Evolutionary conservation across 2,329 filamentous ascomycete species (phyloP).

Genomic region (Penicillium vulpinum): DNA sequence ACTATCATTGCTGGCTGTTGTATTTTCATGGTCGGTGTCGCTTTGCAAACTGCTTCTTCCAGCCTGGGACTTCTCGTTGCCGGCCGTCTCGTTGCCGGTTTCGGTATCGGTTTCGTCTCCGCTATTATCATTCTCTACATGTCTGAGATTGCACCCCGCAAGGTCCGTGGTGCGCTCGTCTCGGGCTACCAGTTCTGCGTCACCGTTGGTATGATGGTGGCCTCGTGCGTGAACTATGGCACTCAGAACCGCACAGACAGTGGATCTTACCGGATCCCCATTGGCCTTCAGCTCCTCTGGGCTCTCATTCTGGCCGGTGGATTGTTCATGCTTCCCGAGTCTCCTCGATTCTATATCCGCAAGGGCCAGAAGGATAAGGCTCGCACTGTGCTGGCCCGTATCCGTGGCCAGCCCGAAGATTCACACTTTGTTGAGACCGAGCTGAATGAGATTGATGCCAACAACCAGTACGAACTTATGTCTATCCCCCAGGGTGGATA

Average conservation of each 20-base stretch:
- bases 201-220: constrained; percentile 74
- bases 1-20: constrained; percentile 70
- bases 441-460: constrained; percentile 82
- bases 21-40: constrained; percentile 69
- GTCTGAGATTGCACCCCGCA: constrained; percentile 74
- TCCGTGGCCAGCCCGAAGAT: constrained; percentile 72
- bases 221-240: constrained; percentile 71
- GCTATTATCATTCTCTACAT: constrained; percentile 83
- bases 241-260: constrained; percentile 63
- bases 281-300: constrained; percentile 78
- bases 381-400: constrained; percentile 60
- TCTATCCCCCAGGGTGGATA: constrained; percentile 66
- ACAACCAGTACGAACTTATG: constrained; percentile 78
- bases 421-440: constrained; percentile 77
- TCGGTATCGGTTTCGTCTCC: constrained; percentile 79
- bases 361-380: constrained; percentile 68
- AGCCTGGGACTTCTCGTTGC: constrained; percentile 64
- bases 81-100: constrained; percentile 72
- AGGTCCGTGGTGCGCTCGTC: constrained; percentile 77
- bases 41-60: constrained; percentile 62
- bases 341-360: constrained; percentile 82
- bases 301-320: constrained; percentile 72
- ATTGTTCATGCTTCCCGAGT: constrained; percentile 77
- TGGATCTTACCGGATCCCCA: constrained; percentile 76
- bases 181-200: constrained; percentile 82